Percentiles rank a stretch among this genome's conserved stretches.
These are phyloP conservation scores for Rhynchosporium secalis DNA, from an alignment of 2,329 filamentous ascomycete genomes.

Conservation along the genomic window DNA sequence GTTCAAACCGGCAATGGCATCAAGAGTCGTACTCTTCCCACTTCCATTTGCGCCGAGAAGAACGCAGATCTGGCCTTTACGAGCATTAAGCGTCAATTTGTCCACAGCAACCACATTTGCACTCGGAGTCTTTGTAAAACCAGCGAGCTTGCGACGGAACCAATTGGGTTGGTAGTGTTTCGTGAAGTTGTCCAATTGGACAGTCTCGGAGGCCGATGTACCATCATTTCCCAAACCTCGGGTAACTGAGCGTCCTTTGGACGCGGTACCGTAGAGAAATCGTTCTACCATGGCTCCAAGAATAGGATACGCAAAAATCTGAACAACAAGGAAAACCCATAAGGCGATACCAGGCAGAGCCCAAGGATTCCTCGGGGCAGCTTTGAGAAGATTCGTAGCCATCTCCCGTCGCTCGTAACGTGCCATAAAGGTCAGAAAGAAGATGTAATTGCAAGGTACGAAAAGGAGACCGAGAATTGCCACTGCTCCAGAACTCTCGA, in stretches of 20 bases:
- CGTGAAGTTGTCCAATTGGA: conserved; percentile 70
- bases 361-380: conserved; percentile 67
- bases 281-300: conserved; percentile 75
- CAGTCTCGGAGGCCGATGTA: conserved; percentile 47
- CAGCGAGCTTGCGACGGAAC: conserved; percentile 51
- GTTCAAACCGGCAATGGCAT: conserved; percentile 81
- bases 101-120: conserved; percentile 78
- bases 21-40: conserved; percentile 86
- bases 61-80: conserved; percentile 80
- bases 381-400: conserved; percentile 60
- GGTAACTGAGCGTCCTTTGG: conserved; percentile 56
- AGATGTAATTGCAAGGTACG: conserved; percentile 84
- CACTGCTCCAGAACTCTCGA: conserved; percentile 62
- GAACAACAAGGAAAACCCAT: conserved; percentile 74
- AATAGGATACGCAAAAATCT: conserved; percentile 76
- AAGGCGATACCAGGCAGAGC: conserved; percentile 71
- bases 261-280: conserved; percentile 72
- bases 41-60: conserved; percentile 86
- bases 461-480: conserved; percentile 74
- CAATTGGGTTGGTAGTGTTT: conserved; percentile 74
- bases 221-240: conserved; percentile 28
- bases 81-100: conserved; percentile 67
- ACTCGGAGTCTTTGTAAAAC: conserved; percentile 43
- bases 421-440: conserved; percentile 73
- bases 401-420: conserved; percentile 67